These are phyloP conservation scores for Colletotrichum sojae DNA, from an alignment of 2,329 filamentous ascomycete species.

Conservation along the genomic window DNA sequence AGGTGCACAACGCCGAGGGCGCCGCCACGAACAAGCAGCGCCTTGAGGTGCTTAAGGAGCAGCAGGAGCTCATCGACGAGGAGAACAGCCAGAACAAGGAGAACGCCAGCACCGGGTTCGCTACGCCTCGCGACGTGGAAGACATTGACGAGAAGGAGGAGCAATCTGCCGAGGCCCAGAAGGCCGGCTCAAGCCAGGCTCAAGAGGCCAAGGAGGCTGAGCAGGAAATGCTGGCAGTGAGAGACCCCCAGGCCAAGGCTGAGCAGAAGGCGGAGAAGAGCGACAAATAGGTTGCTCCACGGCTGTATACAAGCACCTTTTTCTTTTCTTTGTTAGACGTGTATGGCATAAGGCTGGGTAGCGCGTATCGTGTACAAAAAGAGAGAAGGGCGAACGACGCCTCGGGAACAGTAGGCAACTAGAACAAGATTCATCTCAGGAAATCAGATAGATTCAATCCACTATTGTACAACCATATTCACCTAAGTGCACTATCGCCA, in stretches of 20 bases:
- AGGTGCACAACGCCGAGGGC: conserved; percentile 96
- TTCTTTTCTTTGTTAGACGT: conserved; percentile 38
- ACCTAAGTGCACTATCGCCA: conserved; percentile 10
- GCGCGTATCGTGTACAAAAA: conserved; percentile 37
- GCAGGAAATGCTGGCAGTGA: conserved; percentile 54
- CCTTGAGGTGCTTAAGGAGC: conserved; percentile 97
- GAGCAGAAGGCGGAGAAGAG: conserved; percentile 53
- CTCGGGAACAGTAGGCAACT: conserved; percentile 38
- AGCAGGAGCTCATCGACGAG: conserved; percentile 97
- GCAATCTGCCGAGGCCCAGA: conserved; percentile 64
- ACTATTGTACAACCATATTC: conserved; percentile 38
- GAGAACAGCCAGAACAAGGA: conserved; percentile 93
- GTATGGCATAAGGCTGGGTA: conserved; percentile 42
- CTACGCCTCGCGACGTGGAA: conserved; percentile 86
- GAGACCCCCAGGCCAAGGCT: conserved; percentile 46
- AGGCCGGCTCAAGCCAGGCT: conserved; percentile 49
- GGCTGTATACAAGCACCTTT: conserved; percentile 43
- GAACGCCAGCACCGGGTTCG: conserved; percentile 80
- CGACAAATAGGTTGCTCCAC: conserved; percentile 53
- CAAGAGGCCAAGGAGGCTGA: conserved; percentile 56
- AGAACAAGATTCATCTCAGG: conserved; percentile 41
- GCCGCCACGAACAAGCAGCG: conserved; percentile 99
- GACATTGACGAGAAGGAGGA: conserved; percentile 97
- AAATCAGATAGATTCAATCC: conserved; percentile 41
- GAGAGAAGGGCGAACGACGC: conserved; percentile 39